phyloP scores from a whole-genome alignment of 73 alveolate genomes.

The Uronychia setigera region DNA sequence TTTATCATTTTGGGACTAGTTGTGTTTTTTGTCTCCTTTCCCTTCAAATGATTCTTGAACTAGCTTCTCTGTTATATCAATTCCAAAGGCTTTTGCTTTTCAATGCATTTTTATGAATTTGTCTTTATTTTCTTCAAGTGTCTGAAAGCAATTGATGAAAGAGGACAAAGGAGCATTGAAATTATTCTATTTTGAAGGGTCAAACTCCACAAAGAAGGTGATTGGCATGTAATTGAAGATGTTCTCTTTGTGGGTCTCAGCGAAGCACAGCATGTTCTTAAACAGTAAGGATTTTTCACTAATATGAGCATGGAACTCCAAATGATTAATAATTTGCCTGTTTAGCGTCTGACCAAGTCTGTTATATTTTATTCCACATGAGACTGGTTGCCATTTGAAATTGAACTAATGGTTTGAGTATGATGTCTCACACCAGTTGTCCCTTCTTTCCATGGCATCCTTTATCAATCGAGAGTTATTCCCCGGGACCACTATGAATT shows the following conservation, averaged over 20 bases:
- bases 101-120: neutral
- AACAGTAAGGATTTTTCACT: slow-evolving; percentile 34
- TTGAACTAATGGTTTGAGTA: slow-evolving; percentile 16
- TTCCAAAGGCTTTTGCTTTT: neutral
- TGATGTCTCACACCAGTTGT: slow-evolving; percentile 45
- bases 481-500: slow-evolving; percentile 38
- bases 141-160: slow-evolving; percentile 21
- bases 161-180: slow-evolving; percentile 20
- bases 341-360: slow-evolving; percentile 18
- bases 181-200: slow-evolving; percentile 12
- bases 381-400: slow-evolving; percentile 57
- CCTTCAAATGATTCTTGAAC: neutral
- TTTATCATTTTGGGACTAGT: neutral
- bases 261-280: neutral
- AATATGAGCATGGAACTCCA: slow-evolving; percentile 33
- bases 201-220: slow-evolving; percentile 48
- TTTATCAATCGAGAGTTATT: slow-evolving; percentile 38
- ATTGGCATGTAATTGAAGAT: slow-evolving; percentile 48
- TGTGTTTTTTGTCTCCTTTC: neutral
- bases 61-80: neutral
- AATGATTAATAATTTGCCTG: slow-evolving; percentile 37
- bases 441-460: slow-evolving; percentile 33
- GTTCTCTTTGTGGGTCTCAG: slow-evolving; percentile 39
- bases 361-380: slow-evolving; percentile 43
- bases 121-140: slow-evolving; percentile 33